Conservation (phyloP, 371 early-diverging fungal species). For the Mortierella sp. region DNA sequence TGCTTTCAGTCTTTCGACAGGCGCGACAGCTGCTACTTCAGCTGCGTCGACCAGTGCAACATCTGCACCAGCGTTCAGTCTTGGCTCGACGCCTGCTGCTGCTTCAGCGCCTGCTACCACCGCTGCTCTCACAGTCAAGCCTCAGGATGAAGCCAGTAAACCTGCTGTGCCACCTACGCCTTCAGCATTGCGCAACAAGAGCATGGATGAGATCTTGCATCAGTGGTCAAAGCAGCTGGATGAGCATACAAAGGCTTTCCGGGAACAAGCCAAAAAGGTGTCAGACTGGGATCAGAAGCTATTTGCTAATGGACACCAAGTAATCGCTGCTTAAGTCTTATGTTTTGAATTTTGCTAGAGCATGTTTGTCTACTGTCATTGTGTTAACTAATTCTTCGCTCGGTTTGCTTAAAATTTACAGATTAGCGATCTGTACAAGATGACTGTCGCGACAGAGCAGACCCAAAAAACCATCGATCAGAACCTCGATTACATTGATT, state of each 20-base stretch:
- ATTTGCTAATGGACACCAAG: slow-evolving; percentile 85
- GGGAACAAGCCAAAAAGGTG: slow-evolving; percentile 86
- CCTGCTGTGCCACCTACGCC: slow-evolving; percentile 55
- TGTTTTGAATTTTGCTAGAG: neutral
- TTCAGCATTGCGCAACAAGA: slow-evolving; percentile 69
- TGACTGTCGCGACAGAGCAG: slow-evolving; percentile 77
- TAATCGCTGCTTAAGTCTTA: slow-evolving; percentile 56
- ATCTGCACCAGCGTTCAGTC: slow-evolving; percentile 19
- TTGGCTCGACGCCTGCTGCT: slow-evolving; percentile 30
- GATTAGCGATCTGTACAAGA: slow-evolving; percentile 81
- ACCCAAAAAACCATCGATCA: slow-evolving; percentile 85
- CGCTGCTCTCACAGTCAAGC: slow-evolving; percentile 42
- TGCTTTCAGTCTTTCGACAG: too few relatives aligned
- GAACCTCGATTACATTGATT: slow-evolving; percentile 85
- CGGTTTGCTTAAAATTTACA: too few relatives aligned
- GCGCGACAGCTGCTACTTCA: too few relatives aligned
- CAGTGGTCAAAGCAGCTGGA: slow-evolving; percentile 89
- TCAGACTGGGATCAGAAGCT: slow-evolving; percentile 87
- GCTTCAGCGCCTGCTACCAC: slow-evolving; percentile 46
- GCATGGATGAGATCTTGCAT: slow-evolving; percentile 90
- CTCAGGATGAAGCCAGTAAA: slow-evolving; percentile 55
- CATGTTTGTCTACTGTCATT: too few relatives aligned
- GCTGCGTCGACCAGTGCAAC: slow-evolving; percentile 39
- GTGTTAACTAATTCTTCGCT: slow-evolving; percentile 1
- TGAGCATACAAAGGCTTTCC: slow-evolving; percentile 84